Percentiles rank a stretch among this genome's conserved stretches.
phyloP scores from a whole-genome alignment of 257 asterid species.

The Capsicum chinense region DNA sequence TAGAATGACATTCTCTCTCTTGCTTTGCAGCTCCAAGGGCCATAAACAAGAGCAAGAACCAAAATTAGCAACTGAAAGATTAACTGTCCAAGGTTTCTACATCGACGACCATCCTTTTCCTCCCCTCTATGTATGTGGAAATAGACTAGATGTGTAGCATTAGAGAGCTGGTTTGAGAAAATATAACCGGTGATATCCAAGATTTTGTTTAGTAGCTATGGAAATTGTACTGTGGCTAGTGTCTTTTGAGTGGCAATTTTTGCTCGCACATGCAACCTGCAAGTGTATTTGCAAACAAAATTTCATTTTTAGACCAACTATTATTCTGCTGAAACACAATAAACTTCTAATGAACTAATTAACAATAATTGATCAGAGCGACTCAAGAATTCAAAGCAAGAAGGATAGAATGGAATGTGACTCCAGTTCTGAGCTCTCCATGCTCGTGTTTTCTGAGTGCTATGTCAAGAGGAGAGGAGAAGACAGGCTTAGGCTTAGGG shows the following conservation, averaged over 20 bases:
- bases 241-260: constrained; percentile 15
- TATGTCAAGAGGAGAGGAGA: too few relatives aligned
- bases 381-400: constrained; percentile 7
- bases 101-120: background rate
- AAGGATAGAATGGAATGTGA: background rate
- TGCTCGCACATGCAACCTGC: constrained; percentile 15
- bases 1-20: background rate
- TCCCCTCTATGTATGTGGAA: constrained; percentile 21
- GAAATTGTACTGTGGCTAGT: background rate
- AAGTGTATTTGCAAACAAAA: background rate
- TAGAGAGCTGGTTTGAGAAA: constrained; percentile 17
- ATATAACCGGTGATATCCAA: constrained; percentile 24
- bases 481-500: too few relatives aligned
- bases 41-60: constrained; percentile 65
- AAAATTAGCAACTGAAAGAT: constrained; percentile 15
- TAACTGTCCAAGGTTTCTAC: background rate
- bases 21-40: constrained; percentile 75
- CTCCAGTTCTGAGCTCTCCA: too few relatives aligned
- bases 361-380: background rate
- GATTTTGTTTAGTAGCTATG: constrained; percentile 25
- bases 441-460: too few relatives aligned
- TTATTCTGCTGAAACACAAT: background rate
- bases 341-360: background rate
- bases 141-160: constrained; percentile 30
- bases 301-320: background rate